A percentile compares a stretch with the other conserved stretches of the same genome.
Conservation (phyloP, 139 green algal genomes). For the Coelastrella sp. region DNA sequence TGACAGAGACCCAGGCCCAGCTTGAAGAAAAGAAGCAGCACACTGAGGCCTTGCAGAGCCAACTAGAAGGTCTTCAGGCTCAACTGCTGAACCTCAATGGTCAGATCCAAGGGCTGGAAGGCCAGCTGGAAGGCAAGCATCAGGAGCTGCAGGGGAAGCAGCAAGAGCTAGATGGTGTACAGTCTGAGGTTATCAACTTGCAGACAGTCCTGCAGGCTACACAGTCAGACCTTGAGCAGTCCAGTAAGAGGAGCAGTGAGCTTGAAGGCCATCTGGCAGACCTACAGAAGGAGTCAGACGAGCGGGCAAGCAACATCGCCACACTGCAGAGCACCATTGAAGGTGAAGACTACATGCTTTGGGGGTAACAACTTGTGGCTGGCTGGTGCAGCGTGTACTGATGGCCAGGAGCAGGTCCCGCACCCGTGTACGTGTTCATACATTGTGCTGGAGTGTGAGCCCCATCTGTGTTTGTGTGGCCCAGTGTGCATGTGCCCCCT, state of each 20-base stretch:
- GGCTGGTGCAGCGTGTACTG: too few species aligned
- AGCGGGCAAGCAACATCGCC: not conserved
- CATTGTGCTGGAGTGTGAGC: not conserved
- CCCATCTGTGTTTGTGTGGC: not conserved
- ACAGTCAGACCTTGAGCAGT: not conserved
- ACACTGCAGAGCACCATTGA: not conserved
- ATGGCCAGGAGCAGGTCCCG: too few species aligned
- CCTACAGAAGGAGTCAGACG: not conserved
- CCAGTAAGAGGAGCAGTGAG: not conserved
- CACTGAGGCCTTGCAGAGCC: not conserved
- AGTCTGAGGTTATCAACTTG: not conserved
- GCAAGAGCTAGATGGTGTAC: not conserved
- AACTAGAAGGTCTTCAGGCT: not conserved
- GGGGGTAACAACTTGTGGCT: too few species aligned
- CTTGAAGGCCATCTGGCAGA: not conserved
- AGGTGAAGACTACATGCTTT: not conserved
- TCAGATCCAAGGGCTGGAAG: not conserved
- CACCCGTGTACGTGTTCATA: too few species aligned
- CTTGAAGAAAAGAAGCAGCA: not conserved
- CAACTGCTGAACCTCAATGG: not conserved
- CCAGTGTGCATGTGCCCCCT: not conserved
- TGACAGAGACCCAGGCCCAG: not conserved
- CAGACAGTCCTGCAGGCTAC: not conserved
- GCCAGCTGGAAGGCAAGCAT: not conserved
- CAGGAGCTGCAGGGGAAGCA: not conserved